Evolutionary conservation across 805 yeast species (phyloP).

Genomic region (Saturnispora bothae): DNA sequence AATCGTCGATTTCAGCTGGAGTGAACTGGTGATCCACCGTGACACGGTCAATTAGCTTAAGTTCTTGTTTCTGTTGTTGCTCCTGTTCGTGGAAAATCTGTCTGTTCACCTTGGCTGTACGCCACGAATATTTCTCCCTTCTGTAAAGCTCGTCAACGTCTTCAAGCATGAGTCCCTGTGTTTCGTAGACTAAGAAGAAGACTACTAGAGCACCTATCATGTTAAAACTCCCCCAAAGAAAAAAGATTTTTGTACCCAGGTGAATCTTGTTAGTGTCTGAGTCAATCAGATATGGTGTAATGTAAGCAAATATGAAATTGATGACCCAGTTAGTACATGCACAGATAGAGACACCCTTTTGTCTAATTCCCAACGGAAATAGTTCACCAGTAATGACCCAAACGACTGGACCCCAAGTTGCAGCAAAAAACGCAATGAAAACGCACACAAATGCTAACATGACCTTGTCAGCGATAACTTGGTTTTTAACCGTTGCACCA

Average conservation of each 20-base stretch:
- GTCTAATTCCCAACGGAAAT: constrained; percentile 63
- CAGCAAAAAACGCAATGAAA: constrained; percentile 68
- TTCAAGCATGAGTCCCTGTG: constrained; percentile 70
- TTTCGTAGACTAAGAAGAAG: constrained; percentile 64
- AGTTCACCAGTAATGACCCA: constrained; percentile 66
- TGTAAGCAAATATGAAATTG: constrained; percentile 63
- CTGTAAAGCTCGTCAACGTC: constrained; percentile 70
- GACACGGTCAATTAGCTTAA: background rate
- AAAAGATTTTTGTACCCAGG: constrained; percentile 62
- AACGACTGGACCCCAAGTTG: constrained; percentile 75
- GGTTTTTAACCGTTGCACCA: constrained; percentile 36
- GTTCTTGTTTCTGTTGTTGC: background rate
- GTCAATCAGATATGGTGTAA: constrained; percentile 67
- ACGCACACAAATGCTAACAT: constrained; percentile 57
- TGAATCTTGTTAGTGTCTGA: constrained; percentile 59
- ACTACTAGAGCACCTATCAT: constrained; percentile 48
- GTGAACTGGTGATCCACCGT: background rate
- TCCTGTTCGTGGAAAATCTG: constrained; percentile 1
- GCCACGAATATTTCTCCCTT: constrained; percentile 44
- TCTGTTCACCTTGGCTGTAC: constrained; percentile 26
- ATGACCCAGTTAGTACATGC: constrained; percentile 76
- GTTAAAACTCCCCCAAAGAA: constrained; percentile 70
- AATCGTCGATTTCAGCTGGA: constrained; percentile 5
- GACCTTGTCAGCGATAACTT: constrained; percentile 39
- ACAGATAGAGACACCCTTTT: constrained; percentile 64